These are phyloP conservation scores for Trichoderma sp. DNA, from an alignment of 2,329 filamentous ascomycete species.

Conservation along the genomic window DNA sequence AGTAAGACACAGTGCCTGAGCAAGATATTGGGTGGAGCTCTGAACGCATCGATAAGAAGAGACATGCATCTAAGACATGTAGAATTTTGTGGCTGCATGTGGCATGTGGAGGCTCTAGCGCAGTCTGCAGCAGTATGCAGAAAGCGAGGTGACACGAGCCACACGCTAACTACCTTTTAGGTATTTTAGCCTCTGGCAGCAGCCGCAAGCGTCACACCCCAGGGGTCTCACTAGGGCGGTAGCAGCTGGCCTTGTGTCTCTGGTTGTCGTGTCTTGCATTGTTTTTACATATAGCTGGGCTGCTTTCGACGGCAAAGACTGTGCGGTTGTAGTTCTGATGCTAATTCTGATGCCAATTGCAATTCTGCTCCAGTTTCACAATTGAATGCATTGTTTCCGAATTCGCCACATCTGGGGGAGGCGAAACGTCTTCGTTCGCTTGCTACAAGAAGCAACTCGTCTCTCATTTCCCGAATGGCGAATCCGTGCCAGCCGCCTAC, in stretches of 20 bases:
- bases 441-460: background rate
- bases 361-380: background rate
- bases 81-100: background rate
- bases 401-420: background rate
- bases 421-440: background rate
- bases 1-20: slow-evolving; percentile 13
- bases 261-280: background rate
- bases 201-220: slow-evolving; percentile 12
- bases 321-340: background rate
- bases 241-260: background rate
- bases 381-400: slow-evolving; percentile 4
- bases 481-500: background rate
- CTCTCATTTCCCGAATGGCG: background rate
- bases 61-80: slow-evolving; percentile 16
- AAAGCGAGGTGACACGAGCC: slow-evolving; percentile 6
- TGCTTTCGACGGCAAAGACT: background rate
- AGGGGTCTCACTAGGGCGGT: background rate
- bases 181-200: slow-evolving; percentile 3
- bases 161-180: background rate
- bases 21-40: background rate
- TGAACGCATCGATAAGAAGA: slow-evolving; percentile 16
- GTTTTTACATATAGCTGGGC: background rate
- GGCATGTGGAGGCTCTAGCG: background rate
- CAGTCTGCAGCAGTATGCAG: background rate
- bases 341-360: background rate